A percentile compares a stretch with the other conserved stretches of the same genome.
Evolutionary conservation across 2,329 filamentous ascomycete genomes (phyloP).

Genomic region (Phyllosticta citriasiana): DNA sequence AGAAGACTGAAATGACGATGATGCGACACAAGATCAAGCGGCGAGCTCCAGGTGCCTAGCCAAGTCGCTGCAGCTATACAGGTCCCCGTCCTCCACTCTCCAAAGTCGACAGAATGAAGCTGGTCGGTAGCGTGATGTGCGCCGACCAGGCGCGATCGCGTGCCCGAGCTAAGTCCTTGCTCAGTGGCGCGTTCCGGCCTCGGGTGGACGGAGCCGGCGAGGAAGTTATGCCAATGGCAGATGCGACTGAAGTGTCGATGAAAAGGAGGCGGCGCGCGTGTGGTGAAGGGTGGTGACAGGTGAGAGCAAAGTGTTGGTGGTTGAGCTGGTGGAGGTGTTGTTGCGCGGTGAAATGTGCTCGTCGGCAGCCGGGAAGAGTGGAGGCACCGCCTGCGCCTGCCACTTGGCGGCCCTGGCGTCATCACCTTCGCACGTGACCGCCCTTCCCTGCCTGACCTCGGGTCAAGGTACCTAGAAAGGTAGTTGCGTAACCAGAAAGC

Average conservation of each 20-base stretch:
- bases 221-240: not conserved
- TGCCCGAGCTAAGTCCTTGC: not conserved
- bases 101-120: not conserved
- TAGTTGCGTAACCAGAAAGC: not conserved
- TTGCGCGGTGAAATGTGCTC: not conserved
- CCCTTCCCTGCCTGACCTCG: not conserved
- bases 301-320: not conserved
- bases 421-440: not conserved
- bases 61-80: constrained; percentile 4
- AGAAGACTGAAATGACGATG: constrained; percentile 1
- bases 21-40: constrained; percentile 1
- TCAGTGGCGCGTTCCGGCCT: not conserved
- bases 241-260: not conserved
- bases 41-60: constrained; percentile 1
- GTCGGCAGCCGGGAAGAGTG: not conserved
- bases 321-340: not conserved
- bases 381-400: not conserved
- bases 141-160: not conserved
- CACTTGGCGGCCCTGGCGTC: not conserved
- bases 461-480: too few relatives aligned
- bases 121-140: not conserved
- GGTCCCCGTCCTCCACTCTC: not conserved
- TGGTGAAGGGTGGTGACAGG: not conserved
- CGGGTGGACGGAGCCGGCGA: not conserved
- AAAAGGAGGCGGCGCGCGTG: not conserved